Base-by-base conservation (phyloP, 768 basidiomycete species). In the Hypsizygus marmoreus region DNA sequence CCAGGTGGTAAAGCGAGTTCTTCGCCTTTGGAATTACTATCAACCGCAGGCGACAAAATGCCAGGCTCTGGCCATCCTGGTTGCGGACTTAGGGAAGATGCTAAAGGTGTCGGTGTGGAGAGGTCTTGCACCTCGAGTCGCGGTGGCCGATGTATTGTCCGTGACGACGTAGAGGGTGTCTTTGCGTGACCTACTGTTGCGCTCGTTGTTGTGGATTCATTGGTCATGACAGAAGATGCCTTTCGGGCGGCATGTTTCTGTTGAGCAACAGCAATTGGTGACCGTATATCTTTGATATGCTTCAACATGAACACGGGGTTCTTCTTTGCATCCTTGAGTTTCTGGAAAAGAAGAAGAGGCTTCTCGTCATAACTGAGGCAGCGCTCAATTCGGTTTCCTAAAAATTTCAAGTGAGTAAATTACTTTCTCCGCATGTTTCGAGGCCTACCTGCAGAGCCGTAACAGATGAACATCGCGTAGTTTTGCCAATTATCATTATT, bases 381-480 rank as follows among this genome's bases (percentile, higher is more conserved):
- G 25, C 97, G 85, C 65, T 99, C 97, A 68, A 84, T 82, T 17
- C 86, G 82, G 57, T 82, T 84, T 47, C 81, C 84, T 88, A 50
- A 4, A 17, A 37, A 31, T 12, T n/a, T 14, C 1, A 34, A 29
- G 14, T 41, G 23, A 47, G 51, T 25, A 30, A 47, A 19, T 37
- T 37, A 19, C 29, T 25, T 6, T 10, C 28, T 38, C 32, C 25
- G 29, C 14, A n/a, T 40, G 13, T 9, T 24, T 23, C 6, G 9
- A 22, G 23, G 60, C 80, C 56, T 61, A 93, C 95, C 92, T 41
- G 93, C 75, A 42, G 87, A 86, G 9, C 95, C 95, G 65, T 95
- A 97, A 58, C 95, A 98, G 50, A 99, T 98, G 70, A 99, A 99
- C 87, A 99, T 90, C 22, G 97, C 97, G 71, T 98, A 99, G 59